Conservation (phyloP, 2,329 filamentous ascomycete genomes). For the Nigrospora oryzae region DNA sequence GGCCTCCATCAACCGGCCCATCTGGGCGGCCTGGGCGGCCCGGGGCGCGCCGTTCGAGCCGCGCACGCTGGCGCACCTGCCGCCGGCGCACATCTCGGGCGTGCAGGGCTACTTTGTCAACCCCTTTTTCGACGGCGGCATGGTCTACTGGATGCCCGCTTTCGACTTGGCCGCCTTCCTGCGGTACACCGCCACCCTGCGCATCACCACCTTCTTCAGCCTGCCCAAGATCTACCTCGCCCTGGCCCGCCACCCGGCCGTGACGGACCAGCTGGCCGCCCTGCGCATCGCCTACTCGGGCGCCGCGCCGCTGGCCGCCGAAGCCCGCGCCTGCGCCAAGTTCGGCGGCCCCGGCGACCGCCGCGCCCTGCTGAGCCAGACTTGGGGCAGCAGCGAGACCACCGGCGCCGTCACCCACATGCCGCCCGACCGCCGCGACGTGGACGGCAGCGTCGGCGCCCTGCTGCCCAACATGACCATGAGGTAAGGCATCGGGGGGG, state of each 20-base stretch:
- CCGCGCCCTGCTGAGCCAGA: slow-evolving; percentile 1
- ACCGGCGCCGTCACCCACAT: slow-evolving; percentile 1
- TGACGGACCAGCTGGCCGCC: not conserved
- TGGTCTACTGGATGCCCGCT: slow-evolving; percentile 1
- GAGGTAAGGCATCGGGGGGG: too few relatives aligned
- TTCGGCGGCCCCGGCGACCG: not conserved
- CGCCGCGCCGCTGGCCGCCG: not conserved
- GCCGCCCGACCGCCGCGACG: too few relatives aligned
- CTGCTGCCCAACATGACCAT: too few relatives aligned
- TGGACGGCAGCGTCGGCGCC: too few relatives aligned
- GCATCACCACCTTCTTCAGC: not conserved
- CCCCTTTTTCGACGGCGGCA: slow-evolving; percentile 1
- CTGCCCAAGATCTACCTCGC: not conserved
- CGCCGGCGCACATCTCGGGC: slow-evolving; percentile 2
- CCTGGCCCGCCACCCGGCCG: not conserved
- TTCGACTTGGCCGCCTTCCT: slow-evolving; percentile 3
- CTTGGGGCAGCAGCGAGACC: slow-evolving; percentile 3
- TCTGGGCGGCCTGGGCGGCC: too few relatives aligned
- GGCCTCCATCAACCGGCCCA: not conserved
- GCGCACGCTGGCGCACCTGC: slow-evolving; percentile 4
- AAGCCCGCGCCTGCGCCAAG: not conserved
- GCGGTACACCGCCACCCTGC: not conserved
- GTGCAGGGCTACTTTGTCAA: slow-evolving; percentile 5
- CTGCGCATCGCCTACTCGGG: not conserved
- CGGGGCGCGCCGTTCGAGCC: not conserved